Conservation (phyloP, 2,329 filamentous ascomycete species). For the Ampelomyces quisqualis region DNA sequence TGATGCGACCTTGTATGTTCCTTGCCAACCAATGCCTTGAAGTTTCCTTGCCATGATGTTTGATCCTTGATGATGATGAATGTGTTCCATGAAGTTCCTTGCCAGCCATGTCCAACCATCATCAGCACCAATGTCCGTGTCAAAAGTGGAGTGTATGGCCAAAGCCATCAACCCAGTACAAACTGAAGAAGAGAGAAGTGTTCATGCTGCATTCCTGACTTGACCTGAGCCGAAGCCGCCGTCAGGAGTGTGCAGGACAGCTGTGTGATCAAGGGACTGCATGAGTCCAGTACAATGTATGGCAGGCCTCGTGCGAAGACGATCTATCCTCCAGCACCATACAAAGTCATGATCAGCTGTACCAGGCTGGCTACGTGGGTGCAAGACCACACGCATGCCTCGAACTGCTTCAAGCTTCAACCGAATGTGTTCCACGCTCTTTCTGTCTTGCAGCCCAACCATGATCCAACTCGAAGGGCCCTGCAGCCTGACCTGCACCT, state of each 20-base stretch:
- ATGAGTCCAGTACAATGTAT: slow-evolving; percentile 3
- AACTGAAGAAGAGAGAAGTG: slow-evolving; percentile 4
- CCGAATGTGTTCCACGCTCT: slow-evolving; percentile 6
- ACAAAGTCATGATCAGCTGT: slow-evolving; percentile 9
- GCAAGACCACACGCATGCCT: slow-evolving; percentile 2
- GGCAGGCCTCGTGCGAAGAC: slow-evolving; percentile 13
- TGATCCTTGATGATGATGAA: neutral
- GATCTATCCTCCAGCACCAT: slow-evolving; percentile 16
- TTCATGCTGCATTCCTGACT: slow-evolving; percentile 12
- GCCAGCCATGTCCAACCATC: slow-evolving; percentile 4
- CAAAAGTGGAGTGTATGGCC: slow-evolving; percentile 1
- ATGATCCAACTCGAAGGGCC: slow-evolving; percentile 1
- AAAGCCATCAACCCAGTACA: slow-evolving; percentile 5
- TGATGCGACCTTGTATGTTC: slow-evolving; percentile 4
- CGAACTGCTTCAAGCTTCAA: slow-evolving; percentile 7
- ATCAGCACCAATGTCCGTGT: slow-evolving; percentile 7
- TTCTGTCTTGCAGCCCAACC: slow-evolving; percentile 5
- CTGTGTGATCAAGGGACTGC: slow-evolving; percentile 1
- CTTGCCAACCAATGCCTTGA: neutral
- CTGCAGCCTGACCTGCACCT: too few relatives aligned
- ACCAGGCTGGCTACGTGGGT: slow-evolving; percentile 4
- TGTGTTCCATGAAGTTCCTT: neutral
- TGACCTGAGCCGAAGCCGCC: slow-evolving; percentile 11
- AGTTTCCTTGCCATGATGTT: slow-evolving; percentile 1
- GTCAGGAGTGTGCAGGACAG: slow-evolving; percentile 9